Conservation (phyloP, 2,329 filamentous ascomycete species). For the Xylariales sp. region DNA sequence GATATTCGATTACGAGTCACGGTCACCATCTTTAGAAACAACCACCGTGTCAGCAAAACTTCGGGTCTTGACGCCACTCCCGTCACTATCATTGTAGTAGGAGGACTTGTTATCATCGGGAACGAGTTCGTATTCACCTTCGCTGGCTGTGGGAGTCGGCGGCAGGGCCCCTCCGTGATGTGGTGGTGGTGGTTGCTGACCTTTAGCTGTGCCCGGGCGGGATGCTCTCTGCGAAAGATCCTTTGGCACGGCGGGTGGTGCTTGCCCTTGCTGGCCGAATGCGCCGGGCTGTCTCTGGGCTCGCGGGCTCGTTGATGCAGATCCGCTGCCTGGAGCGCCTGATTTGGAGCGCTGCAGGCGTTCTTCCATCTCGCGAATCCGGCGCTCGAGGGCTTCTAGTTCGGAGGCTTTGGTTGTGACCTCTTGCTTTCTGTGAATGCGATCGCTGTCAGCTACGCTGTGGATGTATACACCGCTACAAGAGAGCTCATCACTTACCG, state of each 20-base stretch:
- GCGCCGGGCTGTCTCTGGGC: conserved; percentile 24
- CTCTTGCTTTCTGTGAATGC: conserved; percentile 65
- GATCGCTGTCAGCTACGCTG: background rate
- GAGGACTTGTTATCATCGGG: conserved; percentile 19
- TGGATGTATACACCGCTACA: too few species aligned
- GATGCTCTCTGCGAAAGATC: conserved; percentile 30
- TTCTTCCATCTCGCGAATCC: conserved; percentile 79
- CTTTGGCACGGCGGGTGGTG: conserved; percentile 21
- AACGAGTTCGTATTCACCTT: conserved; percentile 52
- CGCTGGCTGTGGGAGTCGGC: conserved; percentile 56
- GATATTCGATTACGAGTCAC: too few species aligned
- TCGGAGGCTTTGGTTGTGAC: conserved; percentile 72
- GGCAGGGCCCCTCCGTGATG: conserved; percentile 55
- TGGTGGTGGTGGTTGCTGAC: conserved; percentile 40
- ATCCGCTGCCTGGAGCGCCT: conserved; percentile 10
- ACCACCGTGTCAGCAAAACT: conserved; percentile 38
- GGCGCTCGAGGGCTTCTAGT: conserved; percentile 79
- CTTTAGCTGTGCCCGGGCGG: conserved; percentile 48
- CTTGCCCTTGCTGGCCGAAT: conserved; percentile 17
- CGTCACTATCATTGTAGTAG: conserved; percentile 13
- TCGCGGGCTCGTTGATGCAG: conserved; percentile 16
- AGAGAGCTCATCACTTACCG: conserved; percentile 65
- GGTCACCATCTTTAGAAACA: conserved; percentile 38
- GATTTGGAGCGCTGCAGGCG: conserved; percentile 50
- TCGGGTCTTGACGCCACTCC: conserved; percentile 27